Percentiles rank a stretch among this genome's conserved stretches.
Conservation (phyloP, 2,329 filamentous ascomycete genomes). For the Phyllosticta citribraziliensis region DNA sequence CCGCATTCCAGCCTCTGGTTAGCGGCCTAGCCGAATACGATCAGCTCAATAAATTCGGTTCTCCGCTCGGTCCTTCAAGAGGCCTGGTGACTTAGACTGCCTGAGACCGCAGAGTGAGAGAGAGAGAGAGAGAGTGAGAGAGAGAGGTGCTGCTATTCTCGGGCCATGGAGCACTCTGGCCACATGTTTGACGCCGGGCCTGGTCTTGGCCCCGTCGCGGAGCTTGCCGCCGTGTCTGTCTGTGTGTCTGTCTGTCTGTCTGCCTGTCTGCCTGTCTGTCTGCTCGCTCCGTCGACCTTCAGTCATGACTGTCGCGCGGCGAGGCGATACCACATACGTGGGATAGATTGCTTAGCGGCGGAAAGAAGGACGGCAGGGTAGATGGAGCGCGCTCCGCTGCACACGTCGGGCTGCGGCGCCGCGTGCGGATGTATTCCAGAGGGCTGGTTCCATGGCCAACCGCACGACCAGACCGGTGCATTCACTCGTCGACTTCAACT, state of each 20-base stretch:
- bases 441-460: neutral
- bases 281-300: too few species aligned
- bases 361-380: neutral
- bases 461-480: too few species aligned
- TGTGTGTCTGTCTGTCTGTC: too few species aligned
- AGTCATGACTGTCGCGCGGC: too few species aligned
- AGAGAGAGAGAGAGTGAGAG: too few species aligned
- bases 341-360: too few species aligned
- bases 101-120: neutral
- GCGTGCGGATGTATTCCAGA: neutral
- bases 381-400: neutral
- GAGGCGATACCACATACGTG: too few species aligned
- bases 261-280: too few species aligned
- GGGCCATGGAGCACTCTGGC: neutral
- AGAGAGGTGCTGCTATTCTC: neutral
- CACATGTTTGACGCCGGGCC: neutral
- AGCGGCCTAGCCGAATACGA: conserved; percentile 7
- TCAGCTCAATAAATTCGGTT: conserved; percentile 9
- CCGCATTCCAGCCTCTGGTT: neutral
- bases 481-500: neutral
- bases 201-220: neutral
- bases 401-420: neutral
- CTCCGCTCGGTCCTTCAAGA: conserved; percentile 9
- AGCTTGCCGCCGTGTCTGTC: neutral
- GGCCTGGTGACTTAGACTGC: conserved; percentile 10